Base-by-base conservation (phyloP, 306 rosid genomes). In the Trichosanthes truncata region DNA sequence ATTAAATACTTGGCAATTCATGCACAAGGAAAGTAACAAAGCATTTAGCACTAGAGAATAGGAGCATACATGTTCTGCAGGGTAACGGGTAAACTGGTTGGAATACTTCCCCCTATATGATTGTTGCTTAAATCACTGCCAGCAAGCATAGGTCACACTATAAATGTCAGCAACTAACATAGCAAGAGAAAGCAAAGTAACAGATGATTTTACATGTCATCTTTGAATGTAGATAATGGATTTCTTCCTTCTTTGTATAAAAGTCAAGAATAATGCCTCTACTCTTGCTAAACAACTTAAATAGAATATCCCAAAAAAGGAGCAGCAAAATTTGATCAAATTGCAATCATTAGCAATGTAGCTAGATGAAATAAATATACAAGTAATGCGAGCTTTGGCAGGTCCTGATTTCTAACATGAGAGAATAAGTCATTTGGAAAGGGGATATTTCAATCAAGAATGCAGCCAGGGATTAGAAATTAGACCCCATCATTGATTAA, bases 51-150 rank as follows among this genome's bases (percentile, higher is more conserved):
- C 72, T 41, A 18, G 17, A 23, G 53, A 66, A 40, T 48, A 81
- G 65, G 61, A 75, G 83, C 97, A 51, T 92, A 94, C 98, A 94
- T 26, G 88, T 56, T 90, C 83, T 83, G 89, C 87, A 94, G 31
- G 62, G 93, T 91, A 31, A 81, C 88, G 0, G 98, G 98, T 86
- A 94, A 91, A 87, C 74, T 85, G 67, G 90, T 82, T 9, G 98
- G 97, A 84, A 94, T 92, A 80, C 85, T 88, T 66, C 98, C 98
- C 72, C 98, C 98, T 46, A 92, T 91, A 53, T 84, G 92, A 81
- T 92, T 92, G 90, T 94, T 94, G 93, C 92, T 94, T 38, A 94
- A 88, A 84, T 83, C 86, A 78, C 98, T 94, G 97, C 83, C 86
- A 41, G n/a, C 75, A 82, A 69, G 59, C 51, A 53, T 78, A 31